A percentile compares a stretch with the other conserved stretches of the same genome.
phyloP scores from a whole-genome alignment of 108 stramenopile species.

The Nannochloropsis salina region DNA sequence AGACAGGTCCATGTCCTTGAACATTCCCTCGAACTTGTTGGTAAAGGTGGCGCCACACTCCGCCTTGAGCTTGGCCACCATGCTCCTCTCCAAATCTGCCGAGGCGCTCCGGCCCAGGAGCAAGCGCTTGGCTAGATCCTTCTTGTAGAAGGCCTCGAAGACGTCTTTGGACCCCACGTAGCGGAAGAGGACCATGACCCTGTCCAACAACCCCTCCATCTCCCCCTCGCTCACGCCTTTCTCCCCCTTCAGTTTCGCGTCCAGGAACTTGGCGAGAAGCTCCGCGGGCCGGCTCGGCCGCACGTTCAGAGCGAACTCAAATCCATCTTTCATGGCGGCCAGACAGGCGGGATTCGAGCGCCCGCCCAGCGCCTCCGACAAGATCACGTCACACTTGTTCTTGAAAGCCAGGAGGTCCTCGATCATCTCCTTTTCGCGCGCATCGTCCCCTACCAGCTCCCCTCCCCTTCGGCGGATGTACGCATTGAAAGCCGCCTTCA shows the following conservation, averaged over 20 bases:
- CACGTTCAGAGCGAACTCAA: conserved; percentile 26
- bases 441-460: conserved; percentile 56
- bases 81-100: conserved; percentile 77
- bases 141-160: conserved; percentile 95
- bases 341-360: conserved; percentile 12
- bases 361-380: conserved; percentile 58
- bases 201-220: conserved; percentile 53
- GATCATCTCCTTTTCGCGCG: conserved; percentile 55
- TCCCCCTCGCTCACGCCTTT: conserved; percentile 53
- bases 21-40: conserved; percentile 99
- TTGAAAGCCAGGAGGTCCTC: conserved; percentile 61
- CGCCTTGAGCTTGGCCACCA: conserved; percentile 82
- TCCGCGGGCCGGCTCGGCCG: conserved; percentile 62
- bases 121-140: conserved; percentile 85
- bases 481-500: conserved; percentile 31
- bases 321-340: conserved; percentile 57
- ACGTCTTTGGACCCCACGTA: conserved; percentile 85
- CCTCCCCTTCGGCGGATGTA: conserved; percentile 25
- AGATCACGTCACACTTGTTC: conserved; percentile 69
- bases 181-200: conserved; percentile 72
- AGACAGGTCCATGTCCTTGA: conserved; percentile 91
- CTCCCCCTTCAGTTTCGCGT: conserved; percentile 58
- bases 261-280: conserved; percentile 72
- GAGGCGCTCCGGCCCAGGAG: conserved; percentile 72
- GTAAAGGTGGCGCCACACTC: conserved; percentile 97